A percentile compares a stretch with the other conserved stretches of the same genome.
phyloP scores from a whole-genome alignment of 2,329 filamentous ascomycete species.

The Fusarium napiforme region DNA sequence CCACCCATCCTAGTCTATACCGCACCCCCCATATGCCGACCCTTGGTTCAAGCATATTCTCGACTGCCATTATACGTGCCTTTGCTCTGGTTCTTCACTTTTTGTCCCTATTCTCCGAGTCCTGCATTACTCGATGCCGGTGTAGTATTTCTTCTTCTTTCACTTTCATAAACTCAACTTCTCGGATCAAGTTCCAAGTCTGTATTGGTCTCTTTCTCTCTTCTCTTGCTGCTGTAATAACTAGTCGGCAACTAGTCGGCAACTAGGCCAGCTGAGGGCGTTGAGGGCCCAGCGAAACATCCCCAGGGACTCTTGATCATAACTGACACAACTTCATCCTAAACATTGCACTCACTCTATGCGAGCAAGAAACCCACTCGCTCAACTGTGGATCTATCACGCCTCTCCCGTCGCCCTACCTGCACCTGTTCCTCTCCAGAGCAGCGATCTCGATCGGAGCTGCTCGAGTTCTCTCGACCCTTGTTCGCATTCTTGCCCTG shows the following conservation, averaged over 20 bases:
- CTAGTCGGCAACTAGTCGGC: conserved; percentile 7
- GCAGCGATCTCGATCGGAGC: conserved; percentile 43
- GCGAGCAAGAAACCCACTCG: conserved; percentile 42
- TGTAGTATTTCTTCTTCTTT: neutral
- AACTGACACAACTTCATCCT: conserved; percentile 36
- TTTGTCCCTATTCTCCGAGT: conserved; percentile 9
- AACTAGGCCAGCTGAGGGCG: conserved; percentile 34
- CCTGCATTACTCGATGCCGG: neutral
- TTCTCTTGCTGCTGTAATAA: conserved; percentile 28
- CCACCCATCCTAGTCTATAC: neutral
- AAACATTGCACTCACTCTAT: conserved; percentile 38
- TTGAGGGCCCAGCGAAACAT: conserved; percentile 39
- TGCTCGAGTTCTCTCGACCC: conserved; percentile 20
- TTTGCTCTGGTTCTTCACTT: conserved; percentile 22
- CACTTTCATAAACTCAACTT: neutral
- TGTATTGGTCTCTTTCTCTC: conserved; percentile 5
- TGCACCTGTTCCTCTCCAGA: conserved; percentile 14
- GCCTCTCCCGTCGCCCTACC: conserved; percentile 46
- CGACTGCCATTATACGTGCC: conserved; percentile 4
- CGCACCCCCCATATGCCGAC: conserved; percentile 15
- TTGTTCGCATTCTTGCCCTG: conserved; percentile 50
- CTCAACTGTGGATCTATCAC: conserved; percentile 39
- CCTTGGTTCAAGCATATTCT: conserved; percentile 6
- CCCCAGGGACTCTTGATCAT: conserved; percentile 31
- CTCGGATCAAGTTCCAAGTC: conserved; percentile 16